phyloP scores from a whole-genome alignment of 23 red algal species.

The Gracilaria domingensis region DNA sequence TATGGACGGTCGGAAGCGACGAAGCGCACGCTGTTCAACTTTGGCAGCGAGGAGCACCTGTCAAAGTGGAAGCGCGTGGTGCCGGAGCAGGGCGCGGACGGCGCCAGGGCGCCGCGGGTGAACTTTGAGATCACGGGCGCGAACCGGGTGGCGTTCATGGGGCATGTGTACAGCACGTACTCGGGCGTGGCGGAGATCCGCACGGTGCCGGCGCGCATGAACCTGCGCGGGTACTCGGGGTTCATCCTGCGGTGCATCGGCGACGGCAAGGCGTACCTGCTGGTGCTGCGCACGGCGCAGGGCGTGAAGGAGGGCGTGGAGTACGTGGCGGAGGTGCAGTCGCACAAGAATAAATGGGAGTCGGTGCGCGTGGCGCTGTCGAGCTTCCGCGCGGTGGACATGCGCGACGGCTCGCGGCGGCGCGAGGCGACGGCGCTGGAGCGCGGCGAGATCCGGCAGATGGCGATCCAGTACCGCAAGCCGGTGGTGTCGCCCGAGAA shows the following conservation, averaged over 20 bases:
- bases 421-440: slow-evolving; percentile 67
- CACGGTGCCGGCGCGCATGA: slow-evolving; percentile 59
- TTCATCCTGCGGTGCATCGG: slow-evolving; percentile 90
- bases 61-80: slow-evolving; percentile 71
- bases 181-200: slow-evolving; percentile 62
- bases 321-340: slow-evolving; percentile 86
- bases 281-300: slow-evolving; percentile 72
- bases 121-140: slow-evolving; percentile 68
- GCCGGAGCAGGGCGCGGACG: slow-evolving; percentile 31
- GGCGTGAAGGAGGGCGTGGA: slow-evolving; percentile 67
- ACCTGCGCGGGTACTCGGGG: slow-evolving; percentile 88
- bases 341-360: slow-evolving; percentile 85
- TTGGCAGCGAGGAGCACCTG: slow-evolving; percentile 76
- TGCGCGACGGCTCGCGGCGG: slow-evolving; percentile 32
- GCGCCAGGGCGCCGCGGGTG: slow-evolving; percentile 52
- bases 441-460: slow-evolving; percentile 74
- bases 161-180: slow-evolving; percentile 82
- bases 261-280: slow-evolving; percentile 86
- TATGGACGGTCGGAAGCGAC: slow-evolving; percentile 90
- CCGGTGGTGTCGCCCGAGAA: slow-evolving; percentile 62
- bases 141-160: slow-evolving; percentile 67
- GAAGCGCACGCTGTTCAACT: slow-evolving; percentile 92
- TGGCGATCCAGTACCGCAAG: slow-evolving; percentile 88
- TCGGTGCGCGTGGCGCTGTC: slow-evolving; percentile 90
- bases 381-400: slow-evolving; percentile 50